Conservation (phyloP, 1,284 basidiomycete genomes). For the Tetrapyrgos nigripes region DNA sequence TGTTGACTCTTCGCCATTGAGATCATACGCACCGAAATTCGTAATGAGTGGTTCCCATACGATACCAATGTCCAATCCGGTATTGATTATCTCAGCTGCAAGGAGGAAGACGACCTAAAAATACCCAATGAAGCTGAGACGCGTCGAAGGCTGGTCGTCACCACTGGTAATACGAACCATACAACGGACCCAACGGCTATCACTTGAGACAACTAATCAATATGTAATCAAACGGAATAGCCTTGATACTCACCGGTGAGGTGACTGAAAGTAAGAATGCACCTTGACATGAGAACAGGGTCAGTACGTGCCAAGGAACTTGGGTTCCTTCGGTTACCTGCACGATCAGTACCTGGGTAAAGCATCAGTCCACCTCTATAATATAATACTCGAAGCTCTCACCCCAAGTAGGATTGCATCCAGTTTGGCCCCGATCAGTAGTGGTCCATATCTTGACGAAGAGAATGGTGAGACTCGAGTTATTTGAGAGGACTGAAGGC, state of each 20-base stretch:
- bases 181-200: background rate
- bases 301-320: background rate
- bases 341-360: constrained; percentile 3
- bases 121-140: background rate
- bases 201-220: background rate
- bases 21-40: background rate
- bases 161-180: background rate
- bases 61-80: constrained; percentile 15
- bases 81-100: constrained; percentile 14
- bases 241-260: background rate
- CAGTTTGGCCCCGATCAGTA: constrained; percentile 23
- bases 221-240: background rate
- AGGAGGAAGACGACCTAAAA: constrained; percentile 15
- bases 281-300: background rate
- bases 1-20: background rate
- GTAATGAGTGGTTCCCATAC: constrained; percentile 18
- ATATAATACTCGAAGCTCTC: constrained; percentile 21
- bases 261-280: background rate
- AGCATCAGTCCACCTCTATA: background rate
- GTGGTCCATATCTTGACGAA: constrained; percentile 20
- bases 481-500: background rate
- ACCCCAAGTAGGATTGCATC: constrained; percentile 24
- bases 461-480: background rate
- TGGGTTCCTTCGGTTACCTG: background rate
- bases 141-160: background rate